Conservation (phyloP, 306 rosid genomes). For the Herpetospermum pedunculosum region DNA sequence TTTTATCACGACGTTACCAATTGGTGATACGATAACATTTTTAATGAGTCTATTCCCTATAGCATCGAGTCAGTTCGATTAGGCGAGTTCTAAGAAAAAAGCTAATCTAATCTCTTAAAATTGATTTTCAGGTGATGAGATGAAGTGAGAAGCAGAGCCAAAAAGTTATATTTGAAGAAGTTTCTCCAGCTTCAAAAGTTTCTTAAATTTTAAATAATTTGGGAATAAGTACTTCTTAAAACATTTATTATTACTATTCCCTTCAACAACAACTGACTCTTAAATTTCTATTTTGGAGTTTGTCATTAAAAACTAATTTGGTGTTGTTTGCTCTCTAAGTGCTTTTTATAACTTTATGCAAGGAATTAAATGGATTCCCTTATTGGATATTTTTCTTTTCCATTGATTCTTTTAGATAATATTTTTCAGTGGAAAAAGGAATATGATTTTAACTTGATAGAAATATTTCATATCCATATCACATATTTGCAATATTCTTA, state of each 20-base stretch:
- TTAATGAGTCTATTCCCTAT: not conserved
- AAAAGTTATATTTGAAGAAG: not conserved
- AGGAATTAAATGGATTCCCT: not conserved
- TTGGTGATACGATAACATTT: not conserved
- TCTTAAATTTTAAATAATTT: not conserved
- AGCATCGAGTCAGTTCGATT: not conserved
- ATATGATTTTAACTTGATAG: too few relatives aligned
- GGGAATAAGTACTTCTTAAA: not conserved
- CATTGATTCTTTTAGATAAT: not conserved
- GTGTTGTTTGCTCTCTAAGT: not conserved
- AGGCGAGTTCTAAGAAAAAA: not conserved
- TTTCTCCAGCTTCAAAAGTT: not conserved
- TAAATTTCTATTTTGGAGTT: not conserved
- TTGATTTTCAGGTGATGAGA: slow-evolving; percentile 1
- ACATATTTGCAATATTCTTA: too few relatives aligned
- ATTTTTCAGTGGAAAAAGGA: too few relatives aligned
- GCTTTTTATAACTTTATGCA: not conserved
- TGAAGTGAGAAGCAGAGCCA: not conserved
- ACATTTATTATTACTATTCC: not conserved
- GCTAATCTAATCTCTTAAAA: not conserved
- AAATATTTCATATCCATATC: too few relatives aligned
- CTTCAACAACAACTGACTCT: not conserved
- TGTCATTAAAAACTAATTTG: not conserved
- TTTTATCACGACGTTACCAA: not conserved
- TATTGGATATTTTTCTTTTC: not conserved